These are phyloP conservation scores for Claviceps africana DNA, from an alignment of 2,329 filamentous ascomycete species.

Conservation along the genomic window DNA sequence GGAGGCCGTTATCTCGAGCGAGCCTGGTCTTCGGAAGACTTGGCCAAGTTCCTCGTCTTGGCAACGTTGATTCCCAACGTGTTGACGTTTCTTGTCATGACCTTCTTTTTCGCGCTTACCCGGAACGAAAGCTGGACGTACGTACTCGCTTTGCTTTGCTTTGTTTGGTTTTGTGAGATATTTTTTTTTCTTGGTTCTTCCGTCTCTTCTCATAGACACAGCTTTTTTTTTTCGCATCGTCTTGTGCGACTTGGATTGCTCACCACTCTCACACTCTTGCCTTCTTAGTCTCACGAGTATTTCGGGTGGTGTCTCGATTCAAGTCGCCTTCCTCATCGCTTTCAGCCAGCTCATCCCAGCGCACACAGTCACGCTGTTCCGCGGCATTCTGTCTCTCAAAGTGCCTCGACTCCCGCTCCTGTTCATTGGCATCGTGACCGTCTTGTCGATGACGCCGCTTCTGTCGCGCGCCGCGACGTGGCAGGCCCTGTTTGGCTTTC, in stretches of 20 bases:
- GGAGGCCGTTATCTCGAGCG: slow-evolving; percentile 90
- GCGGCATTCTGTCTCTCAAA: slow-evolving; percentile 74
- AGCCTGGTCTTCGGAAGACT: slow-evolving; percentile 85
- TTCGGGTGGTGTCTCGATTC: slow-evolving; percentile 75
- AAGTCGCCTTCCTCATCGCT: slow-evolving; percentile 86
- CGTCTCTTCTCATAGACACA: no score
- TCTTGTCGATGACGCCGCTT: slow-evolving; percentile 43
- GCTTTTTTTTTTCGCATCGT: background rate
- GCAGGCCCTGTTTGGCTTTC: slow-evolving; percentile 65
- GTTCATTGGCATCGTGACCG: slow-evolving; percentile 60
- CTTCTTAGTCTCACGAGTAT: slow-evolving; percentile 57
- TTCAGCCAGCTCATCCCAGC: slow-evolving; percentile 97
- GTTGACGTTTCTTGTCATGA: slow-evolving; percentile 57
- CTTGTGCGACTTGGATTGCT: background rate
- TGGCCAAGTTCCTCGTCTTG: slow-evolving; percentile 77
- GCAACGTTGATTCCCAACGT: slow-evolving; percentile 69
- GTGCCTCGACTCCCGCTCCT: slow-evolving; percentile 60
- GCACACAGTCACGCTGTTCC: slow-evolving; percentile 89
- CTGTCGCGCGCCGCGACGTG: slow-evolving; percentile 61
- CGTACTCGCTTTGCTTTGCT: slow-evolving; percentile 15
- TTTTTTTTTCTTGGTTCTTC: background rate
- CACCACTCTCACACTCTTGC: background rate
- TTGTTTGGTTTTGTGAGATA: background rate
- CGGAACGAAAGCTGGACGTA: slow-evolving; percentile 56
- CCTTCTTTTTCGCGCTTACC: slow-evolving; percentile 59